Evolutionary conservation across 495 filamentous ascomycete species (phyloP), one percentile per base, ranked within the genome.

Genomic region (Aspergillus homomorphus): DNA sequence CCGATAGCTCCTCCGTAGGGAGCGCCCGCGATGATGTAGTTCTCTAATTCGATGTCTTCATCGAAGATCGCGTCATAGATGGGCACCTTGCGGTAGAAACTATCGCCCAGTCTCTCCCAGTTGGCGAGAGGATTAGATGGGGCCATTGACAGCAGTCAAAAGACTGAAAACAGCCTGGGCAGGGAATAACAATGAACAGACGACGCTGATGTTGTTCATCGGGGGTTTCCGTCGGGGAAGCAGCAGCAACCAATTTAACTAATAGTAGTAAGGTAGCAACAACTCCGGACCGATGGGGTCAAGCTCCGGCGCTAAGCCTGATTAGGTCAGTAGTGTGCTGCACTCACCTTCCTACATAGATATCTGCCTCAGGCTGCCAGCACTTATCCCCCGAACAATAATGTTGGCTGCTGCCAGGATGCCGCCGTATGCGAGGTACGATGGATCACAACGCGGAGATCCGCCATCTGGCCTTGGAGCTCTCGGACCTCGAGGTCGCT

Each of bases 1-100:
- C 91, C 91, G 72, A 96, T 80, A 66, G 95, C 92, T 61, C 94
- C 94, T 63, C 89, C 90, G 71, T 92, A 96, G n/a, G 92, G 91
- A 66, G 95, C 95, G 61, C 91, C 94, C 38, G 85, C 87, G 66
- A 96, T 85, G 68, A 95, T 80, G 78, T 95, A 96, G 77, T 96
- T 93, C 72, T 96, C 93, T 67, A 98, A 81, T 76, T 98, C 92
- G 54, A 96, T 80, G 65, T 96, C 91, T 60, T 89, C 84, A 68
- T 92, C 89, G 74, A 97, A 98, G 63, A 98, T 81, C 60, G 84
- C 88, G 57, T 91, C 91, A 78, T 98, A 98, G 38, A 96, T 81
- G 71, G 91, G 87, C 24, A 89, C 86, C 75, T 94, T 97, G 69
- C 93, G 88, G 77, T 97, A 98, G 74, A 94, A 98, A 61, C 82